Conservation (phyloP, 2,329 filamentous ascomycete species). For the Trichophaea hybrida region DNA sequence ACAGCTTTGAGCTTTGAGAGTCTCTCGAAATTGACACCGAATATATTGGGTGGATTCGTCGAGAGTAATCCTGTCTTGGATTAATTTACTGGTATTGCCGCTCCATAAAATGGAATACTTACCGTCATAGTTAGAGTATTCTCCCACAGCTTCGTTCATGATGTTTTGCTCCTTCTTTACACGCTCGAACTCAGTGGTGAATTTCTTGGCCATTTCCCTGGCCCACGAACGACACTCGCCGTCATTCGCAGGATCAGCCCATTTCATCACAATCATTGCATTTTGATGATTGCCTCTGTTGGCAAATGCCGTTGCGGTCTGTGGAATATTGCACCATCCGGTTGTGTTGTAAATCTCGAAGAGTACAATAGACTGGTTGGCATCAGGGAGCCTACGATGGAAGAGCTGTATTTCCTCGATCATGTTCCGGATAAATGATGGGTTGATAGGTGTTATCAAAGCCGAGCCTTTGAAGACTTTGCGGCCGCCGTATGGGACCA, state of each 20-base stretch:
- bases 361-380: not conserved
- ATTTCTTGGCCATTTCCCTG: not conserved
- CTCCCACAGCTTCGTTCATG: not conserved
- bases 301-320: not conserved
- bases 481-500: not conserved
- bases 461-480: not conserved
- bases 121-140: not conserved
- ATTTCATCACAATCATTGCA: not conserved
- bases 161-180: not conserved
- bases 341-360: not conserved
- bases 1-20: not conserved
- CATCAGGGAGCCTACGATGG: not conserved
- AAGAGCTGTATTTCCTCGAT: not conserved
- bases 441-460: not conserved
- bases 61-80: not conserved
- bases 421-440: not conserved
- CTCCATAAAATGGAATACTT: not conserved
- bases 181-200: not conserved
- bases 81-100: not conserved
- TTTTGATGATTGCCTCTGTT: not conserved
- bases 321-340: not conserved
- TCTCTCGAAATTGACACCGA: not conserved
- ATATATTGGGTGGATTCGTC: not conserved
- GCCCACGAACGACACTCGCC: not conserved
- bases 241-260: not conserved